Evolutionary conservation across 257 asterid species (phyloP).

Genomic region (Coffea canephora): DNA sequence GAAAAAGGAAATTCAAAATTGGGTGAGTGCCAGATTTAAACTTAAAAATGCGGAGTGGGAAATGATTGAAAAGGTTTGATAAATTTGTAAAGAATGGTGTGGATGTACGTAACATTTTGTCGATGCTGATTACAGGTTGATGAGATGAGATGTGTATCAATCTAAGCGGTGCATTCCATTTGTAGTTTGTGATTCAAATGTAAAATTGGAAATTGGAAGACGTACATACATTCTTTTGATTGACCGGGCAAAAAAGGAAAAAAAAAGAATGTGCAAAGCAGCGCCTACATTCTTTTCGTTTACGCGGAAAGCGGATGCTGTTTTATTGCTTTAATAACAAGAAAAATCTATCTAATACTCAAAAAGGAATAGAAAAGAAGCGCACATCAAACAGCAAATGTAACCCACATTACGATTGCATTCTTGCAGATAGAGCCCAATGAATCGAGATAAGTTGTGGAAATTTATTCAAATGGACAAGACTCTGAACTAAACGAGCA

Average conservation of each 20-base stretch:
- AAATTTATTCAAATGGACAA: too few relatives aligned
- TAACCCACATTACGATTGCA: too few relatives aligned
- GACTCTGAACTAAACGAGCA: too few relatives aligned
- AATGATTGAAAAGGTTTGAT: too few relatives aligned
- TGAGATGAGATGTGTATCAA: not conserved
- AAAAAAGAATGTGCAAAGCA: not conserved
- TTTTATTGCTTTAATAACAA: not conserved
- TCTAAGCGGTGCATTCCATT: not conserved
- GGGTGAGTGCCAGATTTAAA: not conserved
- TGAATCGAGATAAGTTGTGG: too few relatives aligned
- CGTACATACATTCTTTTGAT: not conserved
- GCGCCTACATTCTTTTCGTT: not conserved
- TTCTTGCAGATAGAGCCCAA: too few relatives aligned
- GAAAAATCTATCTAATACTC: not conserved
- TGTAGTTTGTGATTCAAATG: not conserved
- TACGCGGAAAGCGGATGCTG: not conserved
- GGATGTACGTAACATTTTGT: not conserved
- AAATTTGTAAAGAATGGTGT: not conserved
- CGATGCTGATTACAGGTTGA: not conserved
- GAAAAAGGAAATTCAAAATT: too few relatives aligned
- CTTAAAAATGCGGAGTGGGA: not conserved
- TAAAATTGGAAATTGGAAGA: not conserved
- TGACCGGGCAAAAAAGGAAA: not conserved
- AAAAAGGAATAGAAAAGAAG: too few relatives aligned
- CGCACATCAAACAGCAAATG: too few relatives aligned